Evolutionary conservation across 768 basidiomycete genomes (phyloP), one percentile per base, ranked within the genome.

Genomic region (Suillus variegatus): DNA sequence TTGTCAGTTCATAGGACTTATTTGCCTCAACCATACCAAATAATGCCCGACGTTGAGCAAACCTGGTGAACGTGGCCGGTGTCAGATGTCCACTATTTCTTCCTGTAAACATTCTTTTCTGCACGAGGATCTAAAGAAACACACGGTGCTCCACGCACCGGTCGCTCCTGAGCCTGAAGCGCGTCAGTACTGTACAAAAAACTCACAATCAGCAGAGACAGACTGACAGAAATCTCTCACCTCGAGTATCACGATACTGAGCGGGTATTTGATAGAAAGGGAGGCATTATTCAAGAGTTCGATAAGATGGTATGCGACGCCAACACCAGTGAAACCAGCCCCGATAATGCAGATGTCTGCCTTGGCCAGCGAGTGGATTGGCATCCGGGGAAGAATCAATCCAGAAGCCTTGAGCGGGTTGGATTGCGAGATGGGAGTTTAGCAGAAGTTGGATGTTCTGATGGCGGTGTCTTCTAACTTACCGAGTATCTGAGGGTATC

Each of bases 141-240:
- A 47, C 5, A 6, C 41, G 16, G 61, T 9, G 32, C 60, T 62
- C 35, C 5, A 62, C 61, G 18, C 67, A 88, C 92, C 91, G 63
- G 93, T 95, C 41, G 92, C 90, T 43, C 92, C 91, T 63, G 89
- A 86, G 75, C 90, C 90, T 89, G 38, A 60, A 36, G 41, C 4
- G 18, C 9, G 25, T 66, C 41, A 68, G 64, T 40, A 14, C 22
- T 7, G 20, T 16, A 63, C 16, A 46, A 35, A 65, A n/a, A 8
- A 64, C 55, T 14, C 12, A 13, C 22, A 6, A 22, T 38, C 4
- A 46, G 36, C 60, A 49, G 8, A 6, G 38, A 25, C 25, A 38
- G 25, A 81, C 92, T 78, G 28, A 94, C 94, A 92, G 75, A 95
- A 90, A 71, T 93, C 90, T 69, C 95, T 80, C 5, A 94, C 95